phyloP scores from a whole-genome alignment of 2,329 filamentous ascomycete genomes.

The Aspergillus intermedius region DNA sequence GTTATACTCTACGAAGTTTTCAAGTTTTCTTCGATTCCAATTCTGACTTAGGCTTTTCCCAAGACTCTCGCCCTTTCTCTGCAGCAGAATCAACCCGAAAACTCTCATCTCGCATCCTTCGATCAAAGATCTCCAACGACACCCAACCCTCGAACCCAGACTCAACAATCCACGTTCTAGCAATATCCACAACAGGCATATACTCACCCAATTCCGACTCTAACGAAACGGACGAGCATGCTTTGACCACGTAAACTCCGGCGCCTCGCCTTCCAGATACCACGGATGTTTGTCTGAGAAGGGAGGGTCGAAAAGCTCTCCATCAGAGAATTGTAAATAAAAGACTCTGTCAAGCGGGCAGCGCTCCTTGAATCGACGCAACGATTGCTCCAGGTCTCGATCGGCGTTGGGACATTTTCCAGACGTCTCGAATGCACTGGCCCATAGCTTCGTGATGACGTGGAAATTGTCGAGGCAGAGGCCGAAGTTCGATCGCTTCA shows the following conservation, averaged over 20 bases:
- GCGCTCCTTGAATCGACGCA: slow-evolving; percentile 13
- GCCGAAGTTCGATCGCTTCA: slow-evolving; percentile 23
- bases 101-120: slow-evolving; percentile 11
- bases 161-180: slow-evolving; percentile 10
- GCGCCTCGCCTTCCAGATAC: slow-evolving; percentile 7
- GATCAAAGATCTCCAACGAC: slow-evolving; percentile 18
- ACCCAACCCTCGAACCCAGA: slow-evolving; percentile 16
- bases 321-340: slow-evolving; percentile 25
- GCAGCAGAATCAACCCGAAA: slow-evolving; percentile 3
- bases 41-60: neutral
- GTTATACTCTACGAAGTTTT: neutral
- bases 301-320: slow-evolving; percentile 16
- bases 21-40: neutral
- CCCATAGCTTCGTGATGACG: slow-evolving; percentile 20
- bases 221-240: slow-evolving; percentile 16
- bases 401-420: no score
- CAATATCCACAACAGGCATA: slow-evolving; percentile 11
- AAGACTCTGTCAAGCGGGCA: slow-evolving; percentile 13
- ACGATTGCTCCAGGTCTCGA: no score
- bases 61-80: neutral
- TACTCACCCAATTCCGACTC: slow-evolving; percentile 10
- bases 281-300: slow-evolving; percentile 11
- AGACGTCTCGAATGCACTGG: no score
- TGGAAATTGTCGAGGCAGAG: slow-evolving; percentile 27
- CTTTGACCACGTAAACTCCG: slow-evolving; percentile 12